These are phyloP conservation scores for Aspergillus ustus DNA, from an alignment of 2,329 filamentous ascomycete species.

Conservation along the genomic window DNA sequence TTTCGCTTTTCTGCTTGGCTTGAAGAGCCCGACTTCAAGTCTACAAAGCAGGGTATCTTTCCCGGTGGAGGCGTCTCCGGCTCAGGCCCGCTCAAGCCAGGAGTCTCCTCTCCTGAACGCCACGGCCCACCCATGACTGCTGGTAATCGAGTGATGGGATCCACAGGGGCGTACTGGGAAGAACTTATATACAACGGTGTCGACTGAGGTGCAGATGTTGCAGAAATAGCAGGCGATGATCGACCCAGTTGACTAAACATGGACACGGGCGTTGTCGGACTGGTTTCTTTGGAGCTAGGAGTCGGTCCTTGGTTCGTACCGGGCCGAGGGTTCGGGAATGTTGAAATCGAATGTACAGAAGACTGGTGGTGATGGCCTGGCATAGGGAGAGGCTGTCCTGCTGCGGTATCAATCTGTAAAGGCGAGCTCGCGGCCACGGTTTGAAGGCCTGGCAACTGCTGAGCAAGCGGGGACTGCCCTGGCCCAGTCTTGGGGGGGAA, in stretches of 20 bases:
- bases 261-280: slow-evolving; percentile 40
- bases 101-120: slow-evolving; percentile 24
- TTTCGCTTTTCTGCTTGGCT: slow-evolving; percentile 48
- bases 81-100: slow-evolving; percentile 19
- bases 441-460: slow-evolving; percentile 36
- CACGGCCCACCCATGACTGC: slow-evolving; percentile 29
- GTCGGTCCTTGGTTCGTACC: slow-evolving; percentile 38
- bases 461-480: slow-evolving; percentile 42
- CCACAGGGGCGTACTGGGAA: slow-evolving; percentile 31
- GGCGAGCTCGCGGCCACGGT: slow-evolving; percentile 32
- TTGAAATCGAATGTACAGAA: slow-evolving; percentile 40
- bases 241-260: slow-evolving; percentile 37
- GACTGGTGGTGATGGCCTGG: slow-evolving; percentile 21
- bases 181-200: slow-evolving; percentile 24
- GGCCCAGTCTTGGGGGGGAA: slow-evolving; percentile 38
- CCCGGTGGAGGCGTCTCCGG: slow-evolving; percentile 24
- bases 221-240: slow-evolving; percentile 34
- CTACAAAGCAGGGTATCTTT: slow-evolving; percentile 45
- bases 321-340: slow-evolving; percentile 36
- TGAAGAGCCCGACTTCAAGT: slow-evolving; percentile 47
- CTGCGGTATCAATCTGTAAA: slow-evolving; percentile 29
- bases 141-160: slow-evolving; percentile 31
- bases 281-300: slow-evolving; percentile 41
- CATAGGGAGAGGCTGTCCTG: slow-evolving; percentile 25
- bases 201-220: slow-evolving; percentile 25